Evolutionary conservation across 805 yeast genomes (phyloP).

Genomic region (Nakazawaea wyomingensis): DNA sequence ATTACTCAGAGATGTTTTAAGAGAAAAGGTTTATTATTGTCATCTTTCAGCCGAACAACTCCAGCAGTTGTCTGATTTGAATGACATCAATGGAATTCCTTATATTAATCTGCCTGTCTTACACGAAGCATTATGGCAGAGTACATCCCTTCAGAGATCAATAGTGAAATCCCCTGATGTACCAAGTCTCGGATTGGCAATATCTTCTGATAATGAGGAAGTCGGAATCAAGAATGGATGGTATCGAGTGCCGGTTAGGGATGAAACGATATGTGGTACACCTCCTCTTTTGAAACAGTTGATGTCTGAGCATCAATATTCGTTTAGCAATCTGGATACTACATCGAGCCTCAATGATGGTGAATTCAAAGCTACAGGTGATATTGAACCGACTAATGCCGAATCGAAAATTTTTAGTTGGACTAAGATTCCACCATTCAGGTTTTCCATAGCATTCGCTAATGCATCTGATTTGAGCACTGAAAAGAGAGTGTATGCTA

Average conservation of each 20-base stretch:
- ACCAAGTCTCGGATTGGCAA: slow-evolving; percentile 24
- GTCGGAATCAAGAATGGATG: slow-evolving; percentile 23
- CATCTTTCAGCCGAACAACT: slow-evolving; percentile 45
- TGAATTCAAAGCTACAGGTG: slow-evolving; percentile 5
- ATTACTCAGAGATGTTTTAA: slow-evolving; percentile 29
- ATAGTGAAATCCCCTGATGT: slow-evolving; percentile 27
- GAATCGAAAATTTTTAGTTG: slow-evolving; percentile 22
- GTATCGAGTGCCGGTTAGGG: slow-evolving; percentile 39
- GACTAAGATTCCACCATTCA: slow-evolving; percentile 46
- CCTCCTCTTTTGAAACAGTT: slow-evolving; percentile 31
- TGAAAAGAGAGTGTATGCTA: slow-evolving; percentile 44
- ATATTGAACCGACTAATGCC: background rate
- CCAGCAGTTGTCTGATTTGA: slow-evolving; percentile 35
- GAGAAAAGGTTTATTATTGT: slow-evolving; percentile 39
- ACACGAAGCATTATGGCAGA: slow-evolving; percentile 46
- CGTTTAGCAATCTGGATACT: background rate
- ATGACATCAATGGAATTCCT: slow-evolving; percentile 30
- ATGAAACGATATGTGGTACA: slow-evolving; percentile 42
- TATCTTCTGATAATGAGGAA: slow-evolving; percentile 25
- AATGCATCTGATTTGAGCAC: slow-evolving; percentile 39
- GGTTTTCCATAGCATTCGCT: slow-evolving; percentile 48
- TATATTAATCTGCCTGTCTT: slow-evolving; percentile 34
- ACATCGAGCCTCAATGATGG: slow-evolving; percentile 3
- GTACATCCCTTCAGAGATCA: slow-evolving; percentile 35
- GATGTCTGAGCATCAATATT: slow-evolving; percentile 22